Conservation (phyloP, 805 yeast species). For the Metschnikowia aberdeeniae region DNA sequence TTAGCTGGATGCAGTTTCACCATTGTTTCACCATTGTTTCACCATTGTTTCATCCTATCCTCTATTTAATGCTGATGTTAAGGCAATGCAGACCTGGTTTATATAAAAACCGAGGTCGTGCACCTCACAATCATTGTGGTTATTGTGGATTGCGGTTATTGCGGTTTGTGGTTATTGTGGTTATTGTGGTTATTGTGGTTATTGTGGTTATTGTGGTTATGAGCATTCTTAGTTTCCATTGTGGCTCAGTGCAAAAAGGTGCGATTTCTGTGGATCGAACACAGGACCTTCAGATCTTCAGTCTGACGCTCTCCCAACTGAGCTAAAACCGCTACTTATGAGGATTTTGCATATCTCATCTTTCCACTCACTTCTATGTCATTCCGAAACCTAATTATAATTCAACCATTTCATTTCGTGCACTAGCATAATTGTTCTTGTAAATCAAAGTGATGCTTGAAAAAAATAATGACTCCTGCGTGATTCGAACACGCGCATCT, state of each 20-base stretch:
- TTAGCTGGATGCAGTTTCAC: too few species aligned
- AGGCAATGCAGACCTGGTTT: too few species aligned
- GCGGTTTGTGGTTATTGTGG: slow-evolving; percentile 1
- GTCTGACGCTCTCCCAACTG: slow-evolving; percentile 27
- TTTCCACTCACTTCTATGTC: background rate
- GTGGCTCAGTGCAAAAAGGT: slow-evolving; percentile 5
- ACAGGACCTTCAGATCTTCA: slow-evolving; percentile 25
- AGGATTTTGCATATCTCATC: background rate
- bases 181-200: slow-evolving; percentile 1
- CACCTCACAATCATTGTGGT: background rate
- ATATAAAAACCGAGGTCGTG: too few species aligned
- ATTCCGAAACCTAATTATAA: background rate
- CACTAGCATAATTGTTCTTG: too few species aligned
- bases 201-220: slow-evolving; percentile 1
- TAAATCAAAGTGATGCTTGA: background rate
- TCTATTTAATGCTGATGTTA: too few species aligned
- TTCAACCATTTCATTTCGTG: too few species aligned
- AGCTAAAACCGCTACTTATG: slow-evolving; percentile 22
- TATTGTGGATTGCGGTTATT: background rate
- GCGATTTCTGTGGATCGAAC: slow-evolving; percentile 26
- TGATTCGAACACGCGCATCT: too few species aligned
- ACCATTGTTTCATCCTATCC: background rate
- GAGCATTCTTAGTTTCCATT: too few species aligned
- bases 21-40: background rate
- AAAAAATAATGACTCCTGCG: background rate